These are phyloP conservation scores for Fragilariopsis cylindrus DNA, from an alignment of 108 stramenopile species.

Conservation along the genomic window DNA sequence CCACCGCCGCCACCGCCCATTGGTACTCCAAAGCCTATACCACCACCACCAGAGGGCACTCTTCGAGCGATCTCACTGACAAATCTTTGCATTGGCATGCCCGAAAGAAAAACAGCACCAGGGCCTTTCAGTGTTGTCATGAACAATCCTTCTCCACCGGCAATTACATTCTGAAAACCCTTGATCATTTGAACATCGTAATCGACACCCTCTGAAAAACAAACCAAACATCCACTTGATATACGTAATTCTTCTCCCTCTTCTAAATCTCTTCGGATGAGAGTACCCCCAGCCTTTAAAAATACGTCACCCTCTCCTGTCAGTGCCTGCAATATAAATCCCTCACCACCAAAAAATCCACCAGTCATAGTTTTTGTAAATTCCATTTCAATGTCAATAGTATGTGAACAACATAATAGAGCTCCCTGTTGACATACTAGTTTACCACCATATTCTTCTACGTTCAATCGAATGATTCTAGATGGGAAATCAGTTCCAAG, in stretches of 20 bases:
- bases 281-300: slow-evolving; percentile 84
- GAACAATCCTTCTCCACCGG: slow-evolving; percentile 92
- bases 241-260: slow-evolving; percentile 80
- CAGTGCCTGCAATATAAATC: slow-evolving; percentile 87
- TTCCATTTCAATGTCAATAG: slow-evolving; percentile 84
- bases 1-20: slow-evolving; percentile 68
- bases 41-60: slow-evolving; percentile 74
- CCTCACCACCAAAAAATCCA: slow-evolving; percentile 94
- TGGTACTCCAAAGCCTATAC: slow-evolving; percentile 76
- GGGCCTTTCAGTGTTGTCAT: slow-evolving; percentile 92
- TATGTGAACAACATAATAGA: slow-evolving; percentile 78
- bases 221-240: slow-evolving; percentile 85
- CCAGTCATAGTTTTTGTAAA: slow-evolving; percentile 74
- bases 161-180: slow-evolving; percentile 90
- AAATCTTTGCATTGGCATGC: slow-evolving; percentile 82
- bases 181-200: slow-evolving; percentile 83
- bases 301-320: slow-evolving; percentile 88
- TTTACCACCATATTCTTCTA: slow-evolving; percentile 79
- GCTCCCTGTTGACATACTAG: slow-evolving; percentile 92
- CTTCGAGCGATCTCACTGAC: slow-evolving; percentile 85
- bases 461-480: slow-evolving; percentile 80
- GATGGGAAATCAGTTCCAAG: slow-evolving; percentile 91
- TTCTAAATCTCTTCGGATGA: slow-evolving; percentile 76
- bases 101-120: slow-evolving; percentile 87
- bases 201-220: slow-evolving; percentile 71